Evolutionary conservation across 257 asterid species (phyloP), one percentile per base, ranked within the genome.

Genomic region (Handroanthus guayacan): DNA sequence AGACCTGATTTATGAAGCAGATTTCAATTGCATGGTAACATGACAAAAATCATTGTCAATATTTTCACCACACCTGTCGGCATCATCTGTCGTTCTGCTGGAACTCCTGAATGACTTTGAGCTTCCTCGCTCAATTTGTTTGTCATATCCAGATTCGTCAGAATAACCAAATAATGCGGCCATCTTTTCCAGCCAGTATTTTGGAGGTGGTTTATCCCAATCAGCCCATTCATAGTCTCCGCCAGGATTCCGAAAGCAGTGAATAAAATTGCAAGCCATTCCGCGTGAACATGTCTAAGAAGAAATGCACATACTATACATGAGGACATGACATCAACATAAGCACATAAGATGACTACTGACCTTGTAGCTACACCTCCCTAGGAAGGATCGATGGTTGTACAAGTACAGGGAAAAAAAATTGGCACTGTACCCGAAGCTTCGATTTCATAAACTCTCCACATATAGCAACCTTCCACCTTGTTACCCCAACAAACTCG

Each of bases 201-300:
- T 88, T 65, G 97, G 99, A 58, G 98, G 88, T 62, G 97, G 94
- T 75, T 91, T 95, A 79, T 95, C 99, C 97, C 93, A 95, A 89
- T 95, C 97, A 67, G 99, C 98, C 99, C 99, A 95, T 81, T 91
- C 99, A 86, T 95, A 95, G 81, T 95, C 99, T 61, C 99, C 98
- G 16, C 97, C 96, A 69, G 99, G 98, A 79, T 95, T 95, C 69
- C 84, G 89, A 72, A 95, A 95, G 85, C 96, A 88, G 77, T 95
- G 99, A 71, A 95, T 91, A 74, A 95, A 95, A 83, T 92, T 95
- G 94, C 99, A 95, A n/a, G 97, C 79, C 3, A 75, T 84, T 84
- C 99, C 98, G 67, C 97, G 98, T 54, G 97, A 89, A 80, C 98
- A 95, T 66, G 89, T 75, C 99, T 95, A 73, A 58, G 66, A 84